Evolutionary conservation across 257 asterid genomes (phyloP), one percentile per base, ranked within the genome.

Genomic region (Buddleja alternifolia): DNA sequence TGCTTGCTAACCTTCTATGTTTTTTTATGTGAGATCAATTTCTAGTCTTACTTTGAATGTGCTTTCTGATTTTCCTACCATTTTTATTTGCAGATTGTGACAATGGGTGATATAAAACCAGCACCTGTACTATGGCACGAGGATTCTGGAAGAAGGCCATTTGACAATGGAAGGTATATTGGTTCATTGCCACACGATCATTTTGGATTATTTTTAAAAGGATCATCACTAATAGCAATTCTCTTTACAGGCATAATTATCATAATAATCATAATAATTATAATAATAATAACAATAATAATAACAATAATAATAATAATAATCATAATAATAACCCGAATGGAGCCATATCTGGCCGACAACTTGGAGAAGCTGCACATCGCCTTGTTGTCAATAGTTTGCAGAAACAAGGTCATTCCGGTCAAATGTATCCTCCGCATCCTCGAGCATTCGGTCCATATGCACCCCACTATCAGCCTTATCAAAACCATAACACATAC

Each of bases 71-170:
- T 34, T 41, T 51, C 67, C 66, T 36, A 16, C 36, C 19, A 9
- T 66, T 66, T 15, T 50, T 54, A 60, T 39, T n/a, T 75, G 73
- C 83, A 90, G 99, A 81, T 32, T 70, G 97, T 93, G 67, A 73
- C 90, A 1, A 24, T 78, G 7, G 89, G 87, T 67, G 97, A 94
- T 78, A 72, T 94, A 47, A 87, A 81, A 82, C 97, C 99, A 2
- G 95, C 81, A 0, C 99, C 97, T 14, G 88, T 73, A 63, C 87
- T 94, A 61, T 94, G 99, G 99, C 99, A 94, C 23, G 97, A 94
- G 82, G 97, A 94, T 77, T 54, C 84, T 56, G 99, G 99, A 57
- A 82, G 97, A 85, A 84, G 78, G 81, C 96, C 87, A 34, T 77
- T 66, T 70, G 96, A 88, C 63, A 86, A 93, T 57, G 90, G 90